These are phyloP conservation scores for Metschnikowia santaceciliae DNA, from an alignment of 805 yeast species.

Conservation along the genomic window DNA sequence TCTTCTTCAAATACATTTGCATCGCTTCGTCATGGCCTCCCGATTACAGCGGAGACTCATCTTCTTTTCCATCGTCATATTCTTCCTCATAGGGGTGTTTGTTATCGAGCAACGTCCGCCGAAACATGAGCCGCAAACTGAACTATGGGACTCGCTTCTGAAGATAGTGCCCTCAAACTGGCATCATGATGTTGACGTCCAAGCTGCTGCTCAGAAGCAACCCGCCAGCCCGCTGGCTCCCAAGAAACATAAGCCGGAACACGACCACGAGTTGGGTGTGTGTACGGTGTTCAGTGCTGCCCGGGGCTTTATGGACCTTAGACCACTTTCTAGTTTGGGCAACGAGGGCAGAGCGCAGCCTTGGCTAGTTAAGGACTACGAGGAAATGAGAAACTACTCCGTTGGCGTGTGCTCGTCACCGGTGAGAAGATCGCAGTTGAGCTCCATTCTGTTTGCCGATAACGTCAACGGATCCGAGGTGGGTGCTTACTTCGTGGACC, in stretches of 20 bases:
- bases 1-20: background rate
- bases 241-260: slow-evolving; percentile 2
- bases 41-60: slow-evolving; percentile 11
- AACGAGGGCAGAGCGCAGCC: slow-evolving; percentile 44
- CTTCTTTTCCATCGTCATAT: slow-evolving; percentile 9
- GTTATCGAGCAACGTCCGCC: slow-evolving; percentile 16
- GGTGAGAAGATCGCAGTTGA: slow-evolving; percentile 25
- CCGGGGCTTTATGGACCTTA: slow-evolving; percentile 49
- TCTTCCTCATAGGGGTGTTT: slow-evolving; percentile 16
- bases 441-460: slow-evolving; percentile 33
- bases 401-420: slow-evolving; percentile 68
- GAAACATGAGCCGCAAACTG: slow-evolving; percentile 5
- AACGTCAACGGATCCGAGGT: slow-evolving; percentile 41
- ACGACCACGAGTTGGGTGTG: slow-evolving; percentile 23
- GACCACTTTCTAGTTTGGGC: slow-evolving; percentile 45
- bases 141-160: slow-evolving; percentile 11
- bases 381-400: slow-evolving; percentile 68
- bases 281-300: slow-evolving; percentile 43
- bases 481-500: slow-evolving; percentile 56
- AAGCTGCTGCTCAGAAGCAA: background rate
- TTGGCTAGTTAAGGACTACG: slow-evolving; percentile 71
- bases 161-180: slow-evolving; percentile 8
- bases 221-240: background rate
- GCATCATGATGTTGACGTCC: background rate
- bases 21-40: slow-evolving; percentile 8